A percentile compares a stretch with the other conserved stretches of the same genome.
Evolutionary conservation across 805 yeast species (phyloP).

Genomic region (Metschnikowia henanensis): DNA sequence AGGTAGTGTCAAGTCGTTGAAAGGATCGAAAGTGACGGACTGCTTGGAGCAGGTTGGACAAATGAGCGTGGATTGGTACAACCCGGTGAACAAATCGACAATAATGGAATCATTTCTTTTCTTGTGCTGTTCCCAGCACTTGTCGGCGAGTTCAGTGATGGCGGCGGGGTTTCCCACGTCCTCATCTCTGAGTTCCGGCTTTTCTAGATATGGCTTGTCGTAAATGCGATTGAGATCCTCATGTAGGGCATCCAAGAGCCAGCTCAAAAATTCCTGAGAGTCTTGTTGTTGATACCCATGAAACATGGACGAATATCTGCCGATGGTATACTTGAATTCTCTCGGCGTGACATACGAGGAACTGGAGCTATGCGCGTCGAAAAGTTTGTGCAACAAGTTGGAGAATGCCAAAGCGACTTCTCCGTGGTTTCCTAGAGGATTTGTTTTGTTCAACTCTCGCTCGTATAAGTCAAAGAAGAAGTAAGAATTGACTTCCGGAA

Average conservation of each 20-base stretch:
- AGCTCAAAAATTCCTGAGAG: slow-evolving; percentile 89
- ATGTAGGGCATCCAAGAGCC: slow-evolving; percentile 83
- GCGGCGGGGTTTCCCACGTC: slow-evolving; percentile 53
- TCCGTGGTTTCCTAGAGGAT: slow-evolving; percentile 87
- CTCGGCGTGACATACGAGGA: slow-evolving; percentile 52
- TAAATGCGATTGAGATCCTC: slow-evolving; percentile 86
- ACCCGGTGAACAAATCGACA: slow-evolving; percentile 83
- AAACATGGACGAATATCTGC: slow-evolving; percentile 75
- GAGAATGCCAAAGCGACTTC: slow-evolving; percentile 79
- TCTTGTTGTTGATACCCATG: slow-evolving; percentile 87
- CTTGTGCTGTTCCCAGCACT: slow-evolving; percentile 80
- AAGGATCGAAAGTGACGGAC: slow-evolving; percentile 92
- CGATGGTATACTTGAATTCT: slow-evolving; percentile 76
- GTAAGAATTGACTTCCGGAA: slow-evolving; percentile 79
- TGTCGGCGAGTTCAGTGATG: slow-evolving; percentile 62
- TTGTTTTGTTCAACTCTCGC: slow-evolving; percentile 66
- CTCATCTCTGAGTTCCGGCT: slow-evolving; percentile 75
- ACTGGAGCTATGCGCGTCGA: slow-evolving; percentile 27
- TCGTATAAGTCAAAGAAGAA: slow-evolving; percentile 62
- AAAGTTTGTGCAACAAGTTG: slow-evolving; percentile 59
- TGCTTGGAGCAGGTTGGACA: slow-evolving; percentile 84
- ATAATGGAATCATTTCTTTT: slow-evolving; percentile 82
- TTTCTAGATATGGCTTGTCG: slow-evolving; percentile 83
- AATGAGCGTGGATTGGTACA: slow-evolving; percentile 84
- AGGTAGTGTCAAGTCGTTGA: slow-evolving; percentile 85